Evolutionary conservation across 257 asterid genomes (phyloP).

Genomic region (Nicotiana attenuata): DNA sequence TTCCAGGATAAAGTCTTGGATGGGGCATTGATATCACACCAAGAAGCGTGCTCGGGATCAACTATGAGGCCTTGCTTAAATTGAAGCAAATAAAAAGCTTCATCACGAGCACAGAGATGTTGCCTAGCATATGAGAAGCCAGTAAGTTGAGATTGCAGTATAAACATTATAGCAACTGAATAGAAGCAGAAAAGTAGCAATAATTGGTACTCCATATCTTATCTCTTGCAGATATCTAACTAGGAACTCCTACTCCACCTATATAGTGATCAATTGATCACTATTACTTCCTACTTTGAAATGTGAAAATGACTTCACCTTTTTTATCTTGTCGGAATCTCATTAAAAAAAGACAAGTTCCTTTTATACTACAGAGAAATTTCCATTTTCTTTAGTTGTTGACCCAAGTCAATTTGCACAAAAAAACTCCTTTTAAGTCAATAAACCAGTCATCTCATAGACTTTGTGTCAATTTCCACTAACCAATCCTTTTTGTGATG

Average conservation of each 20-base stretch:
- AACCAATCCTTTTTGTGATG: too few species aligned
- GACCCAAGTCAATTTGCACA: neutral
- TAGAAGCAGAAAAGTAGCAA: neutral
- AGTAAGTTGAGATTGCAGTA: neutral
- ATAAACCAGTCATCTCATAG: too few species aligned
- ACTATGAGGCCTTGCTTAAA: neutral
- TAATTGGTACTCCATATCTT: neutral
- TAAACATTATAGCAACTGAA: neutral
- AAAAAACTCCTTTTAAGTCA: too few species aligned
- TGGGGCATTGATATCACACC: neutral
- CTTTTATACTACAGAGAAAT: too few species aligned
- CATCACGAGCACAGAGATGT: neutral
- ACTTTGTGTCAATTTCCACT: too few species aligned
- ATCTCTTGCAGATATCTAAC: neutral
- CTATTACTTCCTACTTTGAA: neutral
- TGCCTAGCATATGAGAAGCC: neutral
- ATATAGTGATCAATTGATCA: neutral
- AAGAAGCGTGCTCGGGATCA: fast-evolving
- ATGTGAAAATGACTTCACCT: neutral
- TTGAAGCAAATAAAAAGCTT: neutral
- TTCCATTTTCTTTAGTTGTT: neutral
- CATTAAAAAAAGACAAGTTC: too few species aligned
- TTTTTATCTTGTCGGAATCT: too few species aligned
- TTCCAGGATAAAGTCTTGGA: neutral
- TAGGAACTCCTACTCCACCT: neutral